phyloP scores from a whole-genome alignment of 2,329 filamentous ascomycete genomes.

The Hypoxylon sp. region DNA sequence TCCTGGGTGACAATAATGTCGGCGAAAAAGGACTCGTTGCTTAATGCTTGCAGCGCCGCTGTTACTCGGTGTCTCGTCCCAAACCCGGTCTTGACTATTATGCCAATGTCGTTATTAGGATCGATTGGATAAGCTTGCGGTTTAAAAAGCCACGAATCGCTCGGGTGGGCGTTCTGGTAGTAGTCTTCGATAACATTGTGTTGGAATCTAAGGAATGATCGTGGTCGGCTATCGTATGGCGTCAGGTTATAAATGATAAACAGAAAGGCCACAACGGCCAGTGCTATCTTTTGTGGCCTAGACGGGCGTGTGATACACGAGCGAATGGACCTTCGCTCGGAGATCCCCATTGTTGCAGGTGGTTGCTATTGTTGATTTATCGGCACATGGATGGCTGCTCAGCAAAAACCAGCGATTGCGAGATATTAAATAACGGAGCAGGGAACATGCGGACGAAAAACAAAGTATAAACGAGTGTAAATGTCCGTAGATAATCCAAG shows the following conservation, averaged over 20 bases:
- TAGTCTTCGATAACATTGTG: conserved; percentile 49
- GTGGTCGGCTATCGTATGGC: conserved; percentile 49
- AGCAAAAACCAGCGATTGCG: conserved; percentile 18
- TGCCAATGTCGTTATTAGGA: conserved; percentile 61
- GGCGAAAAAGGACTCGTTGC: conserved; percentile 56
- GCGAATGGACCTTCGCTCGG: conserved; percentile 49
- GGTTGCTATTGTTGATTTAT: conserved; percentile 26
- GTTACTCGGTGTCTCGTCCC: conserved; percentile 64
- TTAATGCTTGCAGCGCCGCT: conserved; percentile 62
- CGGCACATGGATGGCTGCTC: conserved; percentile 18
- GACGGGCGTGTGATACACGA: conserved; percentile 47
- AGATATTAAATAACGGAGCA: conserved; percentile 9
- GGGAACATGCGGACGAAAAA: conserved; percentile 33
- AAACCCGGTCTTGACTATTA: conserved; percentile 69
- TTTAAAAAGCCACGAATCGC: conserved; percentile 60
- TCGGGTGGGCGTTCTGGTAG: conserved; percentile 49
- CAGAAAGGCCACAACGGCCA: conserved; percentile 45
- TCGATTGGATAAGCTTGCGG: conserved; percentile 60
- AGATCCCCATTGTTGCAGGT: conserved; percentile 44
- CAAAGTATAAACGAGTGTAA: conserved; percentile 18
- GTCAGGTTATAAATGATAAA: conserved; percentile 50
- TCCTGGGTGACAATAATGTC: conserved; percentile 65
- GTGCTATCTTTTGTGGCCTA: conserved; percentile 49
- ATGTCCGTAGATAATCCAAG: conserved; percentile 1
- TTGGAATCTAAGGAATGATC: conserved; percentile 52